Evolutionary conservation across 2,329 filamentous ascomycete species (phyloP), one percentile per base, ranked within the genome.

Genomic region (Cladosporium sp.): DNA sequence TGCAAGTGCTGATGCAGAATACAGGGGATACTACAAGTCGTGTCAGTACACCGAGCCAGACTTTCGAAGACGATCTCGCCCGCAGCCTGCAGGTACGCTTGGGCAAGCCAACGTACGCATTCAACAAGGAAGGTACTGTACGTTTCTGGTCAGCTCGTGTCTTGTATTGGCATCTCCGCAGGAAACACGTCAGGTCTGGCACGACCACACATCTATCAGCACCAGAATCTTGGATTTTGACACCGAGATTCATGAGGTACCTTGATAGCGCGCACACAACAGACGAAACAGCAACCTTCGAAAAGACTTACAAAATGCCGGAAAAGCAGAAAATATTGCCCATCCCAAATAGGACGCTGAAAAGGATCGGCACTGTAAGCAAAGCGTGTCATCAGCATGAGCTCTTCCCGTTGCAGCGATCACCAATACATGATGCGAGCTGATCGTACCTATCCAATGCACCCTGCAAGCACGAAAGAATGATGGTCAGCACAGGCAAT

Each of bases 101-200:
- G 32, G 18, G 19, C 27, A 32, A 22, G 39, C 19, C 38, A 29
- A 69, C 70, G 64, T 61, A 74, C 71, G 57, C 68, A 70, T 58
- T 84, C 80, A 9, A 92, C 88, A 56, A 94, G 73, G 70, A 94
- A 95, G 11, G 89, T 94, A 68, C 95, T 95, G 57, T 25, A 20
- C 33, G 19, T n/a, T 12, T 25, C 2, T 19, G 22, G 42, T 58
- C 54, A 58, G 54, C 50, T 48, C 30, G 27, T 50, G 43, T 36
- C 38, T 36, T 20, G 18, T n/a, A 32, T 7, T 27, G 22, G 22
- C 22, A 32, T 38, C 39, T 48, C 30, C 36, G 45, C 38, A 35
- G 45, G 38, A 27, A 19, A 30, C 46, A n/a, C n/a, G n/a, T n/a
- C n/a, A n/a, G n/a, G n/a, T n/a, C n/a, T n/a, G n/a, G n/a, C n/a